A percentile compares a stretch with the other conserved stretches of the same genome.
Conservation (phyloP, 441 rosid species). For the Adansonia gregorii region DNA sequence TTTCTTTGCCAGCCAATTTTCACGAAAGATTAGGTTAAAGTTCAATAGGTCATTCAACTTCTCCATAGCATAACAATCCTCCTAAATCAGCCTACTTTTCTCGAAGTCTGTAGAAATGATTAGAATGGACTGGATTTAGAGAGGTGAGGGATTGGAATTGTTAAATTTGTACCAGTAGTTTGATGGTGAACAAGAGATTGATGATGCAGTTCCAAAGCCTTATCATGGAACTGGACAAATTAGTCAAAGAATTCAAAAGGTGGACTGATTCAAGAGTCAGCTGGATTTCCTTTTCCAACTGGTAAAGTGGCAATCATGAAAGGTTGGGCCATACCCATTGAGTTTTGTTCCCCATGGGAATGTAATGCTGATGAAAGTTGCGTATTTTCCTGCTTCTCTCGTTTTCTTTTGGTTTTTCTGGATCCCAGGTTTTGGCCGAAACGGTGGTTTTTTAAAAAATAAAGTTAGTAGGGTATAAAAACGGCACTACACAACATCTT, state of each 20-base stretch:
- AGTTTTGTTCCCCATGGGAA: conserved; percentile 37
- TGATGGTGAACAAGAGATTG: not conserved
- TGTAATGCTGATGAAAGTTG: not conserved
- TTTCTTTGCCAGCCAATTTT: not conserved
- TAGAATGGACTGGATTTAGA: too few species aligned
- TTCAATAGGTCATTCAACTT: not conserved
- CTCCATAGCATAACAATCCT: not conserved
- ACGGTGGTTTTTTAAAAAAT: not conserved
- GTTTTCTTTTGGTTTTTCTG: not conserved
- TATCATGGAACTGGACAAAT: not conserved
- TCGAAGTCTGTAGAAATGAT: not conserved
- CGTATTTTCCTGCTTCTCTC: not conserved
- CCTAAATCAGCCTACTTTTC: not conserved
- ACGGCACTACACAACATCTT: not conserved
- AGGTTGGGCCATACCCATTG: conserved; percentile 46
- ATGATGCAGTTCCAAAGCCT: not conserved
- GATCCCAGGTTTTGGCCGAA: not conserved
- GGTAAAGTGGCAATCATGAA: conserved; percentile 28
- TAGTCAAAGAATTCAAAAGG: conserved; percentile 14
- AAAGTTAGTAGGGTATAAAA: conserved; percentile 1
- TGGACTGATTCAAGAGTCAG: not conserved
- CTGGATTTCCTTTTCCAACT: not conserved
- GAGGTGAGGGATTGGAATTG: not conserved
- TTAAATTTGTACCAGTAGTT: not conserved
- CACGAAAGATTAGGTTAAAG: not conserved